Evolutionary conservation across 1,139 yeast genomes (phyloP).

Genomic region (Yamadazyma triangularis): DNA sequence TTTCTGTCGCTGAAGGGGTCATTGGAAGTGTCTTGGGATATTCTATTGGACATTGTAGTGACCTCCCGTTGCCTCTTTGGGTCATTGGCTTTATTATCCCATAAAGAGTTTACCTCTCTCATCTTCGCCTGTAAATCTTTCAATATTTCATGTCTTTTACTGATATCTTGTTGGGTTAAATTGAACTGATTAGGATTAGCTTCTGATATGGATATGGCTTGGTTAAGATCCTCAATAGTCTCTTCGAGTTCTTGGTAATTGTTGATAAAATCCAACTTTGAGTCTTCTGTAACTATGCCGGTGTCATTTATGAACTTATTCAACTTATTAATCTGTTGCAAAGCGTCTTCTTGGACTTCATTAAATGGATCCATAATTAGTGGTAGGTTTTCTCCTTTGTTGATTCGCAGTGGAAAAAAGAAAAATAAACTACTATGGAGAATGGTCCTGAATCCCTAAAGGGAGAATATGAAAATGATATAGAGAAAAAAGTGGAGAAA

Average conservation of each 20-base stretch:
- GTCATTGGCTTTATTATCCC: conserved; percentile 23
- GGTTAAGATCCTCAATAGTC: conserved; percentile 67
- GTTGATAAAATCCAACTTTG: conserved; percentile 58
- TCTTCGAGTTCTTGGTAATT: conserved; percentile 70
- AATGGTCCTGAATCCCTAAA: too few species aligned
- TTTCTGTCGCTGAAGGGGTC: conserved; percentile 32
- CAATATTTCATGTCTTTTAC: conserved; percentile 48
- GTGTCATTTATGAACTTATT: conserved; percentile 33
- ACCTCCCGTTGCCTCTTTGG: conserved; percentile 33
- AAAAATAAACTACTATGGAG: too few species aligned
- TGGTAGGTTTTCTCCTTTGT: too few species aligned
- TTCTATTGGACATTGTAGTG: conserved; percentile 48
- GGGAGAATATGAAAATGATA: too few species aligned
- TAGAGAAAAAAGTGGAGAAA: too few species aligned
- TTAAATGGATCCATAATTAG: conserved; percentile 89
- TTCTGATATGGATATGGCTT: conserved; percentile 62
- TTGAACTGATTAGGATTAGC: conserved; percentile 57
- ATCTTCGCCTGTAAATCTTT: conserved; percentile 41
- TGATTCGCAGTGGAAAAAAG: too few species aligned
- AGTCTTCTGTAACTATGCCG: conserved; percentile 29
- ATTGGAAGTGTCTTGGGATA: conserved; percentile 33
- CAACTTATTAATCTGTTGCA: conserved; percentile 54
- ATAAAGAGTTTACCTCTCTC: conserved; percentile 22
- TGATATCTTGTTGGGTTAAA: conserved; percentile 45
- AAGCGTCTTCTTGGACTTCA: conserved; percentile 77